Conservation (phyloP, 1,284 basidiomycete species). For the Cryptococcus floricola region DNA sequence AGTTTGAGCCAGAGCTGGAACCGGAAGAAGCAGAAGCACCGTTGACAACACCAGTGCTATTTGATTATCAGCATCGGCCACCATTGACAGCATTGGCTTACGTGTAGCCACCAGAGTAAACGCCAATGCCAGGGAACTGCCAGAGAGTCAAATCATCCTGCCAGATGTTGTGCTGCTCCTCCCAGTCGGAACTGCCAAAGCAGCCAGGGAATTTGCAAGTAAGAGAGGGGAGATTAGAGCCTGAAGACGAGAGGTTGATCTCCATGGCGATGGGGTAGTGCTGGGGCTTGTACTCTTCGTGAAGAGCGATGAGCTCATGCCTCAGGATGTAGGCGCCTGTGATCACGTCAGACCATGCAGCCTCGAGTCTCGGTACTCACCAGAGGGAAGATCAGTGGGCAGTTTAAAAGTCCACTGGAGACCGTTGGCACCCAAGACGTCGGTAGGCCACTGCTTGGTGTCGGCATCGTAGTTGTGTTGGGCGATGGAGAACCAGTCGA, state of each 20-base stretch:
- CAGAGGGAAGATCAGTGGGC: conserved; percentile 1
- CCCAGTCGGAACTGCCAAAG: background rate
- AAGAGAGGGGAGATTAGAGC: background rate
- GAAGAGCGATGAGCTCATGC: background rate
- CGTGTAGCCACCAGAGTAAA: conserved; percentile 3
- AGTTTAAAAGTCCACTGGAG: conserved; percentile 1
- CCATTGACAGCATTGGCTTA: background rate
- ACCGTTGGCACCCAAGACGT: background rate
- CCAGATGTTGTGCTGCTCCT: conserved; percentile 1
- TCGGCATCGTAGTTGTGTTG: conserved; percentile 3
- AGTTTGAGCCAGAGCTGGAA: background rate
- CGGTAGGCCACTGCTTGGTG: conserved; percentile 3
- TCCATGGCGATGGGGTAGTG: conserved; percentile 2
- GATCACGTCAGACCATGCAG: background rate
- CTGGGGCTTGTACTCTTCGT: background rate
- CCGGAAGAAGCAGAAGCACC: background rate
- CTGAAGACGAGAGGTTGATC: background rate
- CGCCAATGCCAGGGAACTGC: conserved; percentile 2
- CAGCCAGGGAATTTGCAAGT: conserved; percentile 3
- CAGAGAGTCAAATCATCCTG: background rate
- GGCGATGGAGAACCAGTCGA: conserved; percentile 1
- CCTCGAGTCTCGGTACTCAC: background rate
- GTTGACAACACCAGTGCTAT: conserved; percentile 1
- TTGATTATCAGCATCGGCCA: background rate
- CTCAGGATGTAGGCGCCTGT: conserved; percentile 1